A percentile compares a stretch with the other conserved stretches of the same genome.
Conservation (phyloP, 441 rosid genomes). For the Populus tomentosa region DNA sequence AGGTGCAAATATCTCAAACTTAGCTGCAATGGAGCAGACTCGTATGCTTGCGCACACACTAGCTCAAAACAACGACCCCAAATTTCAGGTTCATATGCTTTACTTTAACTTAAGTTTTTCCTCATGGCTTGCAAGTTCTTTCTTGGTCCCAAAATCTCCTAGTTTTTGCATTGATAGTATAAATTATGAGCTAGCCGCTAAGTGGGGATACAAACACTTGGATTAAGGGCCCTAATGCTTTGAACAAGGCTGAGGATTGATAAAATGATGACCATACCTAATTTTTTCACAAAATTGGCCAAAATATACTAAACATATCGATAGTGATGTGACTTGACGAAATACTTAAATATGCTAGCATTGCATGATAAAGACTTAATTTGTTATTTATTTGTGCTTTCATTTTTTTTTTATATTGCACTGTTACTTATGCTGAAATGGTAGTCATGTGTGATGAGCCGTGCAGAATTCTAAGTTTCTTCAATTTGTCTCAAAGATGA, state of each 20-base stretch:
- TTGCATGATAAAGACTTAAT: background rate
- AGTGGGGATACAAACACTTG: background rate
- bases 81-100: conserved; percentile 73
- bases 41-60: conserved; percentile 92
- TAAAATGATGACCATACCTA: background rate
- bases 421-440: conserved; percentile 10
- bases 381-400: background rate
- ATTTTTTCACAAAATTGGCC: background rate
- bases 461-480: conserved; percentile 97
- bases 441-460: conserved; percentile 17
- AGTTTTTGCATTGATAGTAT: background rate
- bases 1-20: conserved; percentile 49
- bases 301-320: background rate
- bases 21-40: conserved; percentile 97
- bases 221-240: background rate
- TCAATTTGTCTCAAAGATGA: conserved; percentile 98
- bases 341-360: background rate
- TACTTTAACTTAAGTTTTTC: conserved; percentile 5
- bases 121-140: conserved; percentile 9
- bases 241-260: background rate
- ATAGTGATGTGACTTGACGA: background rate
- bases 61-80: conserved; percentile 84
- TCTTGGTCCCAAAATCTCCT: conserved; percentile 10
- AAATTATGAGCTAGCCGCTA: background rate
- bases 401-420: background rate